Evolutionary conservation across 495 filamentous ascomycete species (phyloP).

Genomic region (Diplogelasinospora grovesii): DNA sequence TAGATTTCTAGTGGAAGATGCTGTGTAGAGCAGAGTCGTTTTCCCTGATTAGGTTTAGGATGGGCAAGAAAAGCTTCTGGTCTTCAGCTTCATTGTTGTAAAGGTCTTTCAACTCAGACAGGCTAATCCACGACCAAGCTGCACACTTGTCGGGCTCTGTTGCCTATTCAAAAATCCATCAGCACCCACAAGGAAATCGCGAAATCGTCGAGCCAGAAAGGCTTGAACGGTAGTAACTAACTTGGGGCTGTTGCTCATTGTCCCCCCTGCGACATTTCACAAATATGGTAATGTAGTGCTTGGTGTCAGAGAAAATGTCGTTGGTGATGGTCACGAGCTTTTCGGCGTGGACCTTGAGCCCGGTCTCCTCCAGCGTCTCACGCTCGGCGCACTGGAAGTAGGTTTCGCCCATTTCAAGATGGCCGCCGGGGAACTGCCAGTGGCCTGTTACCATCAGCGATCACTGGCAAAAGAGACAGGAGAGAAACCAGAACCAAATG

Average conservation of each 20-base stretch:
- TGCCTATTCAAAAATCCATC: slow-evolving; percentile 1
- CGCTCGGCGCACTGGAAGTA: slow-evolving; percentile 52
- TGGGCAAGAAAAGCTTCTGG: slow-evolving; percentile 47
- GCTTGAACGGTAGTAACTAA: slow-evolving; percentile 29
- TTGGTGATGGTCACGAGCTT: slow-evolving; percentile 52
- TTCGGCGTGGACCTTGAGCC: slow-evolving; percentile 41
- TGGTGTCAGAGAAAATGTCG: slow-evolving; percentile 46
- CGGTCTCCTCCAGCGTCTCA: slow-evolving; percentile 65
- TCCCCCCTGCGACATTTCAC: slow-evolving; percentile 40
- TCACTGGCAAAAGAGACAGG: not conserved
- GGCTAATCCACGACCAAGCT: slow-evolving; percentile 54
- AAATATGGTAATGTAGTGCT: slow-evolving; percentile 65
- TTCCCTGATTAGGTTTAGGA: slow-evolving; percentile 48
- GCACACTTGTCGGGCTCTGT: slow-evolving; percentile 62
- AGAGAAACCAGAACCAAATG: not conserved
- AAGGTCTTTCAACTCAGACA: slow-evolving; percentile 36
- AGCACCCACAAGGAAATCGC: not conserved
- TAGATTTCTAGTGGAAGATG: too few species aligned
- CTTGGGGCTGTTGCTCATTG: slow-evolving; percentile 40
- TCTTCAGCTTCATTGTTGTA: slow-evolving; percentile 20
- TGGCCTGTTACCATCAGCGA: slow-evolving; percentile 35
- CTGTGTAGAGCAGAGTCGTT: too few species aligned
- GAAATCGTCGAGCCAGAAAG: not conserved
- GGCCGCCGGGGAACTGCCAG: slow-evolving; percentile 60
- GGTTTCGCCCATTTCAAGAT: slow-evolving; percentile 59